These are phyloP conservation scores for Cucurbita pepo DNA, from an alignment of 306 rosid genomes.

Conservation along the genomic window DNA sequence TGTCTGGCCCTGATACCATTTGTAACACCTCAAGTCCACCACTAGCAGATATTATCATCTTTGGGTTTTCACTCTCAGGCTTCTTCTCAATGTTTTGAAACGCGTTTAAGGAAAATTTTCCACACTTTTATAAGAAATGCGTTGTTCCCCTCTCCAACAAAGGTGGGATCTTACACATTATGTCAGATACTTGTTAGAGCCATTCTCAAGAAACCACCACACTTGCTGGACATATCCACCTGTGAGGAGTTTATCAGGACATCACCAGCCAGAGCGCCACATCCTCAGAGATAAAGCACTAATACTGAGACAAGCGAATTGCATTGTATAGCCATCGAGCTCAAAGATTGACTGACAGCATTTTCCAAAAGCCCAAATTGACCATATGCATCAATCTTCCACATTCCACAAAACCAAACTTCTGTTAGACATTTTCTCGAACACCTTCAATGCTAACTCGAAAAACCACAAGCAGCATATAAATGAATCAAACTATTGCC, in stretches of 20 bases:
- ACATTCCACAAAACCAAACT: slow-evolving; percentile 66
- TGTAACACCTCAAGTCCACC: too few relatives aligned
- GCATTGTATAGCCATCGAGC: slow-evolving; percentile 71
- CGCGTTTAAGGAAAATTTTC: too few relatives aligned
- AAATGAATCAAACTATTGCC: slow-evolving; percentile 71
- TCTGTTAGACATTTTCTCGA: slow-evolving; percentile 35
- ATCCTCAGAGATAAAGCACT: slow-evolving; percentile 55
- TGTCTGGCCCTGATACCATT: too few relatives aligned
- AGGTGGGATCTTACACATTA: neutral
- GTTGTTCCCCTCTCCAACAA: too few relatives aligned
- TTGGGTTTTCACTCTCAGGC: too few relatives aligned
- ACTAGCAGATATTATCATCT: too few relatives aligned
- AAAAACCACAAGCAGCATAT: slow-evolving; percentile 45
- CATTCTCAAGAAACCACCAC: slow-evolving; percentile 57
- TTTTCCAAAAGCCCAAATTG: slow-evolving; percentile 32
- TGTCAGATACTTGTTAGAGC: slow-evolving; percentile 52
- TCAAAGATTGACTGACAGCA: slow-evolving; percentile 30
- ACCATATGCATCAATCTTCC: slow-evolving; percentile 44
- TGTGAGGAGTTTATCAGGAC: slow-evolving; percentile 38
- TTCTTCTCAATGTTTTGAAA: too few relatives aligned
- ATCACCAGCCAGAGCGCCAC: slow-evolving; percentile 28
- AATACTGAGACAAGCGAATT: slow-evolving; percentile 66
- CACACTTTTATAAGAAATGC: too few relatives aligned
- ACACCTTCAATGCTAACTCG: slow-evolving; percentile 45
- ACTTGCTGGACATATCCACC: slow-evolving; percentile 73